phyloP scores from a whole-genome alignment of 2,329 filamentous ascomycete species.

The Aspergillus aculeatus region DNA sequence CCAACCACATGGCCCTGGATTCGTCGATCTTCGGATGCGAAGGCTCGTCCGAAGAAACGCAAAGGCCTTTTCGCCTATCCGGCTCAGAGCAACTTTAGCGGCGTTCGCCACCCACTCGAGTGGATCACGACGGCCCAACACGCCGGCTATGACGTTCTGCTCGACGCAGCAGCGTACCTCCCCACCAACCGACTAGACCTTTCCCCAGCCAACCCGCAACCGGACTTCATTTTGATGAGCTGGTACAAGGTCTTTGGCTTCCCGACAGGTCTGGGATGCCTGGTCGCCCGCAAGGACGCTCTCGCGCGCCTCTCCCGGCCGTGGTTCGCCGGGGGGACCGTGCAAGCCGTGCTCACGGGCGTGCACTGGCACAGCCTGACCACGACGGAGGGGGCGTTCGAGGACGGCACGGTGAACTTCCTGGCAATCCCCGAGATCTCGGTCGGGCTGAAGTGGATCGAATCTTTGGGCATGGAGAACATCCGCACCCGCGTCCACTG shows the following conservation, averaged over 20 bases:
- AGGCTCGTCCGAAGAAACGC: background rate
- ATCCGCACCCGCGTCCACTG: slow-evolving; percentile 9
- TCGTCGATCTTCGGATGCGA: background rate
- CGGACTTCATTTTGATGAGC: slow-evolving; percentile 11
- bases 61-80: slow-evolving; percentile 12
- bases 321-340: slow-evolving; percentile 11
- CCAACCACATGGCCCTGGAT: background rate
- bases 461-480: background rate
- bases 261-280: slow-evolving; percentile 10
- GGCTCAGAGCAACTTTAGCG: slow-evolving; percentile 14
- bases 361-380: slow-evolving; percentile 6
- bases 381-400: slow-evolving; percentile 6
- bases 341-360: slow-evolving; percentile 1
- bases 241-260: slow-evolving; percentile 15
- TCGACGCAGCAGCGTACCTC: slow-evolving; percentile 10
- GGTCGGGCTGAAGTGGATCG: slow-evolving; percentile 9
- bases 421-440: slow-evolving; percentile 10
- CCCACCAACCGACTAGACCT: slow-evolving; percentile 9
- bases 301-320: slow-evolving; percentile 8
- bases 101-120: slow-evolving; percentile 10
- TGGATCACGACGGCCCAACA: slow-evolving; percentile 9
- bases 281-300: slow-evolving; percentile 9
- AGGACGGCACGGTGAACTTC: slow-evolving; percentile 12
- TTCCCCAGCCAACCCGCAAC: background rate
- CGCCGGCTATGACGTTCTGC: slow-evolving; percentile 10